Evolutionary conservation across 2,329 filamentous ascomycete genomes (phyloP).

Genomic region (Fusarium anguioides): DNA sequence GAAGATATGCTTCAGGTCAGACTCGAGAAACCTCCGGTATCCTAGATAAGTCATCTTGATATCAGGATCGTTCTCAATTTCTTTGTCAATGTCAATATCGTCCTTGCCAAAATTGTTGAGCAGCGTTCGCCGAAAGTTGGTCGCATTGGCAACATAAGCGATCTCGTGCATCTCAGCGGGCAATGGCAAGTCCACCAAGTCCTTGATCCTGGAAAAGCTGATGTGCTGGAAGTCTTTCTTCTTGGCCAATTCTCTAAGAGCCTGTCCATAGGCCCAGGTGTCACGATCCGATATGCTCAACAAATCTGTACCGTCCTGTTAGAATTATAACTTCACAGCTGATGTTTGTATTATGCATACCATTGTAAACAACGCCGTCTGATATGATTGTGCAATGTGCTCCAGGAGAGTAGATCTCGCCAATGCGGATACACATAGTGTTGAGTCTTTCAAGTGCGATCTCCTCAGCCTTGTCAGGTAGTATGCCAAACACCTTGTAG

Average conservation of each 20-base stretch:
- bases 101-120: slow-evolving; percentile 41
- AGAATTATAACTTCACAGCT: neutral
- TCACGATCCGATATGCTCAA: slow-evolving; percentile 59
- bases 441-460: slow-evolving; percentile 44
- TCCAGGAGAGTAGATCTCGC: slow-evolving; percentile 44
- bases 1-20: slow-evolving; percentile 47
- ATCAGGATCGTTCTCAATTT: slow-evolving; percentile 45
- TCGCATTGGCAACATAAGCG: slow-evolving; percentile 48
- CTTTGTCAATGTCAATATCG: slow-evolving; percentile 45
- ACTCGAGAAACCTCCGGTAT: slow-evolving; percentile 46
- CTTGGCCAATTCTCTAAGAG: slow-evolving; percentile 53
- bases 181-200: slow-evolving; percentile 56
- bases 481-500: slow-evolving; percentile 47
- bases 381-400: slow-evolving; percentile 58
- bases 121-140: slow-evolving; percentile 46
- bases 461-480: slow-evolving; percentile 50
- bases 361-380: slow-evolving; percentile 66
- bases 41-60: slow-evolving; percentile 48
- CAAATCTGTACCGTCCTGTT: slow-evolving; percentile 52
- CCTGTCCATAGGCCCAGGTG: slow-evolving; percentile 62
- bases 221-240: slow-evolving; percentile 56
- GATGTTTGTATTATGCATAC: slow-evolving; percentile 44
- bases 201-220: slow-evolving; percentile 58
- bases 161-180: slow-evolving; percentile 57
- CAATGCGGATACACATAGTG: slow-evolving; percentile 45